A percentile compares a stretch with the other conserved stretches of the same genome.
Conservation (phyloP, 2,329 filamentous ascomycete genomes). For the Aspergillus pseudonomiae region DNA sequence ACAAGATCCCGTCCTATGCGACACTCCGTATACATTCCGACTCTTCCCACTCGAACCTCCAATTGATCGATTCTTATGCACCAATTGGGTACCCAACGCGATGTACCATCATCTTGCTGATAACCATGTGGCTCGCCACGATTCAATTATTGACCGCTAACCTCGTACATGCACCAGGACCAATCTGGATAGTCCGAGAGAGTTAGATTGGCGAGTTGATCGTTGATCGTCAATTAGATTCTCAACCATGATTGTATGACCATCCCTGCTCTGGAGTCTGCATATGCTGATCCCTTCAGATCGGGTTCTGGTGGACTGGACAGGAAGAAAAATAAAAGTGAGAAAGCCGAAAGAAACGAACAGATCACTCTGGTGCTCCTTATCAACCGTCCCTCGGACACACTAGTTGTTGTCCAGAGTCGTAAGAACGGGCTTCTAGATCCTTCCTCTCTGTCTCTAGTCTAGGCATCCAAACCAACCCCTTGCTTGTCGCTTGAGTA, state of each 20-base stretch:
- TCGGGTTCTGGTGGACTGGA: no score
- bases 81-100: background rate
- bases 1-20: background rate
- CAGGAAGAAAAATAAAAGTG: no score
- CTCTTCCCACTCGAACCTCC: background rate
- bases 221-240: constrained; percentile 10
- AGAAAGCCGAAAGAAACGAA: no score
- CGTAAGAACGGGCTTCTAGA: constrained; percentile 7
- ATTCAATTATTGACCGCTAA: constrained; percentile 13
- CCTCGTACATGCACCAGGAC: constrained; percentile 4
- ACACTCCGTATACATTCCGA: background rate
- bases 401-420: background rate
- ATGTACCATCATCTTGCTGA: constrained; percentile 4
- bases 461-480: background rate
- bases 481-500: background rate
- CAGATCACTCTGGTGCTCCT: background rate
- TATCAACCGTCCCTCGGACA: background rate
- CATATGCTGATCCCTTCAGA: background rate
- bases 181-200: background rate
- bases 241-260: background rate
- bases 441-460: background rate
- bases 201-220: constrained; percentile 19
- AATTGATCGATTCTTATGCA: background rate
- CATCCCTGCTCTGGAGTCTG: background rate
- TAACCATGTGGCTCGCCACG: constrained; percentile 15